Conservation (phyloP, 2,329 filamentous ascomycete species). For the Aureobasidium sp. region DNA sequence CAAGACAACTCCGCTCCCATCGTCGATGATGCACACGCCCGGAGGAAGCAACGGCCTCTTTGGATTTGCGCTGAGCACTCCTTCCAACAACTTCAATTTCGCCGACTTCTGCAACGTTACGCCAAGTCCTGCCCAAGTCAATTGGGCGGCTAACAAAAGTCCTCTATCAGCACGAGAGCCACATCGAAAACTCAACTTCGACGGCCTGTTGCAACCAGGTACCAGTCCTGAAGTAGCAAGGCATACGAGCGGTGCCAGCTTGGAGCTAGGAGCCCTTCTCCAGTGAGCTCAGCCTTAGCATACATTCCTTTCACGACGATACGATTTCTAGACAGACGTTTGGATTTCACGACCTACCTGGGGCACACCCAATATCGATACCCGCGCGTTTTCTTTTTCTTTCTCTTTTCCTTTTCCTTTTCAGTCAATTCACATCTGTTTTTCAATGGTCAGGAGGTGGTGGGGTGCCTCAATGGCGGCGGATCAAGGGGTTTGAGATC, state of each 20-base stretch:
- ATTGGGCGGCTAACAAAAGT: slow-evolving; percentile 65
- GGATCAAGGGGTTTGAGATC: neutral
- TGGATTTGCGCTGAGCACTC: slow-evolving; percentile 62
- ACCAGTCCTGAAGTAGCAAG: slow-evolving; percentile 34
- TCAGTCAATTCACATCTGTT: slow-evolving; percentile 5
- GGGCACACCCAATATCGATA: slow-evolving; percentile 12
- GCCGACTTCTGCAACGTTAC: slow-evolving; percentile 97
- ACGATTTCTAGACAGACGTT: slow-evolving; percentile 9
- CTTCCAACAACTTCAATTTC: slow-evolving; percentile 83
- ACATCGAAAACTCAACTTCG: slow-evolving; percentile 75
- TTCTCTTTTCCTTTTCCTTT: neutral
- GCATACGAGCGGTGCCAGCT: slow-evolving; percentile 45
- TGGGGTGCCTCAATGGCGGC: neutral
- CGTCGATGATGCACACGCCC: slow-evolving; percentile 84
- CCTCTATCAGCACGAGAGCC: slow-evolving; percentile 62
- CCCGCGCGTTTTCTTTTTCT: neutral
- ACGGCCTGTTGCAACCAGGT: slow-evolving; percentile 57
- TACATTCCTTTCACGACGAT: slow-evolving; percentile 13
- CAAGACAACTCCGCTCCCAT: slow-evolving; percentile 58
- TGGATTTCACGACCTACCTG: slow-evolving; percentile 12
- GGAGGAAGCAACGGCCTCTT: slow-evolving; percentile 56
- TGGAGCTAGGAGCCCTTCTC: slow-evolving; percentile 50
- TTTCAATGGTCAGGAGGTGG: neutral
- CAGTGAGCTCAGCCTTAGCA: neutral
- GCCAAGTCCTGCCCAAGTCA: slow-evolving; percentile 83